phyloP scores from a whole-genome alignment of 495 filamentous ascomycete genomes.

The Margaritispora aquatica region DNA sequence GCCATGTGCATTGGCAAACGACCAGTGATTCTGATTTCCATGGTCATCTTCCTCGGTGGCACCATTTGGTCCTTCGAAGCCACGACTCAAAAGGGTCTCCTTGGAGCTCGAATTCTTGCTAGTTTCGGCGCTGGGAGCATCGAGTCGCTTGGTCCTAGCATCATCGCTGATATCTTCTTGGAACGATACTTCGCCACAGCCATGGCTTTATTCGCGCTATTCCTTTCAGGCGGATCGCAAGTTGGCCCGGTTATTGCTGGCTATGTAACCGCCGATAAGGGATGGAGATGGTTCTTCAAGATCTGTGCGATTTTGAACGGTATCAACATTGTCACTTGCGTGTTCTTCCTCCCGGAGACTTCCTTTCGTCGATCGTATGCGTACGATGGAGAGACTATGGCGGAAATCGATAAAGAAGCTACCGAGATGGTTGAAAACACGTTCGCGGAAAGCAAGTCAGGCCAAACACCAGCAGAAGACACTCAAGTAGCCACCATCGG shows the following conservation, averaged over 20 bases:
- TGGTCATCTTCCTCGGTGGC: constrained; percentile 48
- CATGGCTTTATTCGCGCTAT: constrained; percentile 34
- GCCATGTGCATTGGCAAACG: constrained; percentile 60
- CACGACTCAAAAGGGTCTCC: constrained; percentile 44
- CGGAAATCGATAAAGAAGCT: constrained; percentile 26
- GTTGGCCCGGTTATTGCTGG: constrained; percentile 7
- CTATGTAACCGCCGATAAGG: constrained; percentile 30
- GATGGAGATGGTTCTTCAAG: constrained; percentile 49
- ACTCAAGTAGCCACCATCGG: neutral
- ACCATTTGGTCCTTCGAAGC: constrained; percentile 53
- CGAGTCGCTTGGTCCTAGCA: constrained; percentile 33
- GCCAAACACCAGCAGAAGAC: neutral
- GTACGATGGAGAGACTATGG: constrained; percentile 24
- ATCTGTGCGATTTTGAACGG: constrained; percentile 47
- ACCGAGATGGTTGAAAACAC: constrained; percentile 12
- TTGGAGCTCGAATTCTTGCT: constrained; percentile 39
- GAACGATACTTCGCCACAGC: constrained; percentile 36
- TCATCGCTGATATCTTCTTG: constrained; percentile 34
- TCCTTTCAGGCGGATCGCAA: constrained; percentile 31
- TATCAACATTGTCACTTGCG: constrained; percentile 35
- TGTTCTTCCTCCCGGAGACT: constrained; percentile 48
- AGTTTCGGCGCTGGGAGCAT: constrained; percentile 32
- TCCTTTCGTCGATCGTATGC: constrained; percentile 34
- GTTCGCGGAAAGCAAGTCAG: neutral
- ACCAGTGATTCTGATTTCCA: constrained; percentile 53